Base-by-base conservation (phyloP, 1,139 yeast species). In the Pichia sp. region DNA sequence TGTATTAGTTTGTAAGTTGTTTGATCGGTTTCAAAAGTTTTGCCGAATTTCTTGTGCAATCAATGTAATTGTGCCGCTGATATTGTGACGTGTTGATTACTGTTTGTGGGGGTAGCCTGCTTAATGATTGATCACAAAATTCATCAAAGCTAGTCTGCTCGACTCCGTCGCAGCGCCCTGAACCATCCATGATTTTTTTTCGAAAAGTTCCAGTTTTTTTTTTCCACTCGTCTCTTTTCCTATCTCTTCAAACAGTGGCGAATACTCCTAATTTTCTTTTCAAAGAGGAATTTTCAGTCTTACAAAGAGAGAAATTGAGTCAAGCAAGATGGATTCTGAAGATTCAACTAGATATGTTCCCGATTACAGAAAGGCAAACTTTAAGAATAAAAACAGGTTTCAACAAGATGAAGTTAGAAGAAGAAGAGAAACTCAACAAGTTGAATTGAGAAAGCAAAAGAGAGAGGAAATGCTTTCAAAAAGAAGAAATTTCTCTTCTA, bases 361-460 rank as follows among this genome's bases (percentile, higher is more conserved):
- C 38, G 98, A 91, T 65, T 93, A 91, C 64, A 86, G 98, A 66
- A 86, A 96, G 66, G 88, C 97, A 39, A 86, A 84, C 61, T 91
- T 85, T 70, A 91, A 93, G 64, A 91, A 91, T 71, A 85, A 89
- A 62, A 89, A 94, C 50, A 79, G 95, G 60, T 93, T 93, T 63
- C 84, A 84, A 59, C 86, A 89, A 48, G 98, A 91, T 63, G 98
- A 91, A 69, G 78, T 91, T 55, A 84, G 98, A 67, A 88, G 97
- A 65, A 83, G 98, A 64, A 83, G 98, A 64, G 98, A 91, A 63
- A 94, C 85, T 49, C 96, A 91, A 59, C 97, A 89, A 66, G 94
- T 93, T 49, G 98, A 89, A 63, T 74, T 91, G 59, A 77, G 98
- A 67, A 93, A 91, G 69, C 95, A 91, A 52, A 89, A 89, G 66